phyloP scores from a whole-genome alignment of 108 stramenopile genomes.

The Fragilariopsis cylindrus region DNA sequence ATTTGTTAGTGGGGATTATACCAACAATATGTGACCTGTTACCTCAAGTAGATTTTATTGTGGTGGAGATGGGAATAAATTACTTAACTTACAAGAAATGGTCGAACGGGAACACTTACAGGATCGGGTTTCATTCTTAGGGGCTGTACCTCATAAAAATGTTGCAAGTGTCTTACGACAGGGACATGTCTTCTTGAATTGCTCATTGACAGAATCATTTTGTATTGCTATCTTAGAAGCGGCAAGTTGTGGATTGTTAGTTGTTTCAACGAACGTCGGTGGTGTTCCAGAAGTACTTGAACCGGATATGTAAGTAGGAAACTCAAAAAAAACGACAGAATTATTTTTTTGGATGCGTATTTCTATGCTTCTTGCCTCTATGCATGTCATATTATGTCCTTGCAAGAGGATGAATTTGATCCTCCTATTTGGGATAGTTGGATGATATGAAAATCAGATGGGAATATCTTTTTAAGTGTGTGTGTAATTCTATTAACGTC shows the following conservation, averaged over 20 bases:
- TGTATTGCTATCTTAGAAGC: slow-evolving; percentile 99
- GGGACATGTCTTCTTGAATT: slow-evolving; percentile 96
- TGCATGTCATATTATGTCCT: no score
- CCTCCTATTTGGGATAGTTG: no score
- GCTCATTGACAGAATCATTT: slow-evolving; percentile 97
- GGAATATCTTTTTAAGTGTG: no score
- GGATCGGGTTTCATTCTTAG: slow-evolving; percentile 93
- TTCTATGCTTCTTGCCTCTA: no score
- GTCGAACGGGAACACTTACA: slow-evolving; percentile 94
- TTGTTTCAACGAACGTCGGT: slow-evolving; percentile 96
- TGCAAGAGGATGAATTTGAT: no score
- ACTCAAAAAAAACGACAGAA: no score
- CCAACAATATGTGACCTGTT: slow-evolving; percentile 77
- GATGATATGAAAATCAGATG: no score
- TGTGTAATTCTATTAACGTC: no score
- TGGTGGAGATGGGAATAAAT: slow-evolving; percentile 95
- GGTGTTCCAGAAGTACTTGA: slow-evolving; percentile 89
- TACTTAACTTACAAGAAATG: slow-evolving; percentile 93
- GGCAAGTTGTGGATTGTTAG: slow-evolving; percentile 91
- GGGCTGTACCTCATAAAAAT: slow-evolving; percentile 83
- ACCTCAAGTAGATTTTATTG: slow-evolving; percentile 90
- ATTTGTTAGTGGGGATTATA: slow-evolving; percentile 91
- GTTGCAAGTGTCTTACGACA: slow-evolving; percentile 87
- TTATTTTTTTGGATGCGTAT: background rate
- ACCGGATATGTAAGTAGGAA: slow-evolving; percentile 43